These are phyloP conservation scores for Starmerella geochares DNA, from an alignment of 805 yeast species.

Conservation along the genomic window DNA sequence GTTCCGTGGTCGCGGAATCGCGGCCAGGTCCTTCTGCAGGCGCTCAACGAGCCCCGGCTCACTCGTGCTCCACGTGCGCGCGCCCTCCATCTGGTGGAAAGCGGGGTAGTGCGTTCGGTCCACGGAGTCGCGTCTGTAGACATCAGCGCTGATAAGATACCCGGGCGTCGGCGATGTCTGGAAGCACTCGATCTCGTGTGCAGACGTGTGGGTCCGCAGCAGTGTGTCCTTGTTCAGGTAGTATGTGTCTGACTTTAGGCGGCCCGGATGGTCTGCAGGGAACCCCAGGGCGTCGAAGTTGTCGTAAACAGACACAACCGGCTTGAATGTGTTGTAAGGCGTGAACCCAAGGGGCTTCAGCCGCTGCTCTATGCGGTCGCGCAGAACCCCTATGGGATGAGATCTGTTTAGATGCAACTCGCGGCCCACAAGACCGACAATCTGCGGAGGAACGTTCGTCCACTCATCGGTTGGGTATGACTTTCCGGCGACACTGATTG, in stretches of 20 bases:
- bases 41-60: conserved; percentile 37
- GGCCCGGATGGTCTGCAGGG: conserved; percentile 85
- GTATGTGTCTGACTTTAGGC: conserved; percentile 86
- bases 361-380: conserved; percentile 59
- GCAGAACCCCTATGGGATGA: conserved; percentile 85
- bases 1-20: conserved; percentile 50
- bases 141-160: conserved; percentile 88
- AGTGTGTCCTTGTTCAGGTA: conserved; percentile 65
- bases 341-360: conserved; percentile 57
- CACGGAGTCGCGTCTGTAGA: conserved; percentile 87
- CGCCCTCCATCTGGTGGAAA: conserved; percentile 97
- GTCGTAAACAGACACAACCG: conserved; percentile 70
- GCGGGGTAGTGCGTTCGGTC: conserved; percentile 95
- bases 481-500: conserved; percentile 11
- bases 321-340: conserved; percentile 66
- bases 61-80: conserved; percentile 63
- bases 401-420: conserved; percentile 59
- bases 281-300: conserved; percentile 90
- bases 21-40: conserved; percentile 48
- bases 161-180: conserved; percentile 61
- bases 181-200: conserved; percentile 88
- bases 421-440: conserved; percentile 56
- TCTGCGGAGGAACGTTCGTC: conserved; percentile 77
- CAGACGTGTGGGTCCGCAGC: conserved; percentile 90
- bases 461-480: conserved; percentile 48